Conservation (phyloP, 2,329 filamentous ascomycete species). For the Fusarium duplospermum region DNA sequence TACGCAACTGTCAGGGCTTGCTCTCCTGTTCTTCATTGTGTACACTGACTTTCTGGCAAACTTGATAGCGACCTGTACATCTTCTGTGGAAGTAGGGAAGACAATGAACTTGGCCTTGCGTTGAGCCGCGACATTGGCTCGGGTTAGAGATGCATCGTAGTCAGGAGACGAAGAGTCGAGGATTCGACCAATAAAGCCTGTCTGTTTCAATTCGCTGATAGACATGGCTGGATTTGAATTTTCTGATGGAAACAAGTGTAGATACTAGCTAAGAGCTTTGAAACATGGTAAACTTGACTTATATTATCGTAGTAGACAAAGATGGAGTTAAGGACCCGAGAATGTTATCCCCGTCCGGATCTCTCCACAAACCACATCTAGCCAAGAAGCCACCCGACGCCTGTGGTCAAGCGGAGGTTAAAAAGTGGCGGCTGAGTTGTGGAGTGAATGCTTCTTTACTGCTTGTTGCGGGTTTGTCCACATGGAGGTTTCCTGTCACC, state of each 20-base stretch:
- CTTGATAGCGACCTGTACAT: background rate
- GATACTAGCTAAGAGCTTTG: background rate
- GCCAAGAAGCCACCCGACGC: background rate
- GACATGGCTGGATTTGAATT: background rate
- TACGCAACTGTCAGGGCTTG: background rate
- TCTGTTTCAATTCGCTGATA: background rate
- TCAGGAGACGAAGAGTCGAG: background rate
- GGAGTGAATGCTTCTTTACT: background rate
- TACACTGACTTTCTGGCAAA: background rate
- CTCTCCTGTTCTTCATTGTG: background rate
- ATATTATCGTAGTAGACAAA: background rate
- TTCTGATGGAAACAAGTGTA: background rate
- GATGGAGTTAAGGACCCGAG: background rate
- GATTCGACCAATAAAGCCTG: background rate
- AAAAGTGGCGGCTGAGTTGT: background rate
- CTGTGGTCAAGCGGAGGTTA: background rate
- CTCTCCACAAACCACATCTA: background rate
- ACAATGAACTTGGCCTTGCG: background rate
- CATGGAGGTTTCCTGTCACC: background rate
- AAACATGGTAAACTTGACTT: background rate
- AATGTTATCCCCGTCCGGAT: background rate
- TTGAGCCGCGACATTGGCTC: background rate
- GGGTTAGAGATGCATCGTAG: background rate
- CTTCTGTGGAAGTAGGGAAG: background rate
- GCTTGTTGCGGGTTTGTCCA: background rate